Evolutionary conservation across 2,329 filamentous ascomycete genomes (phyloP), one percentile per base, ranked within the genome.

Genomic region (Ophiostoma novo-ulmi): DNA sequence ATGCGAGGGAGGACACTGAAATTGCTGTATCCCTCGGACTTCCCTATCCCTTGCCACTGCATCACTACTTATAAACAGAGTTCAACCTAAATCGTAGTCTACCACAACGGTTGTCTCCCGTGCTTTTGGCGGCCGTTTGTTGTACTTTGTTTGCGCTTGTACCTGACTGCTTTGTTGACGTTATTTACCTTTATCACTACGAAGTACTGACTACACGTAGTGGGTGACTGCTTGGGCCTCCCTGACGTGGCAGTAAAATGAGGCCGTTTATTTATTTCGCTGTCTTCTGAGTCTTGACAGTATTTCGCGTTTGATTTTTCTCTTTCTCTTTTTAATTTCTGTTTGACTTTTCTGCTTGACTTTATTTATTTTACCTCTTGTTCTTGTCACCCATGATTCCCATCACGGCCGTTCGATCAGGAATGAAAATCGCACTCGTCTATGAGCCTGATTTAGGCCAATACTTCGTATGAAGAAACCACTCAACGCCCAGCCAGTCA

Each of bases 181-280:
- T 35, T 63, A 63, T 63, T 63, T 63, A 63, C 58, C 36, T 35
- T 63, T 63, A 14, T 35, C 55, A 31, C 55, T 61, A 17, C 41
- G 26, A 20, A 3, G 41, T 44, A 44, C 41, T 14, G 3, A 31
- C 31, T 4, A 31, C 31, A 14, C 20, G 20, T 58, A 11, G 11
- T 26, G n/a, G n/a, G 52, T 7, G 22, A 14, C 58, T 35, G 58
- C 14, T 31, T 35, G n/a, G 22, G 22, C n/a, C 52, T 58, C n/a
- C 58, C 58, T 63, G 58, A 63, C 58, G 58, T 63, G 58, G 58
- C 26, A 31, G 58, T 63, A 17, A 35, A 63, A 58, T 58, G 58
- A 35, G 22, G 3, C 3, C 13, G 52, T 58, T 58, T 58, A 26
- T 58, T 31, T 14, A 63, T 63, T 61, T 35, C 58, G 58, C 26